phyloP scores from a whole-genome alignment of 345 rosid genomes.

The Hypericum androsaemum region DNA sequence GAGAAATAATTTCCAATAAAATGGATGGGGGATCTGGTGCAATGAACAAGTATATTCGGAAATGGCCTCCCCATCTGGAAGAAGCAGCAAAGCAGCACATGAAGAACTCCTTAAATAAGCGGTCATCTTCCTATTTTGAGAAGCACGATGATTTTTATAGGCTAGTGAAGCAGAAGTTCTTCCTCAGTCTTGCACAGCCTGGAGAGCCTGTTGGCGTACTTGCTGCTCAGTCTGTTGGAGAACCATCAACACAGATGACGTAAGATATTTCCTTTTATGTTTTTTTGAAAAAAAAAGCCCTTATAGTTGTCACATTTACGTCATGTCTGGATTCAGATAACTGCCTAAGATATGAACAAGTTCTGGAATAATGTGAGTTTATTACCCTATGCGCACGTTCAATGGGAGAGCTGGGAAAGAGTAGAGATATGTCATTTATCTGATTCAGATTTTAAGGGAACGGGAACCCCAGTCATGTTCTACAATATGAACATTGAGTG shows the following conservation, averaged over 20 bases:
- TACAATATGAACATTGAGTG: no score
- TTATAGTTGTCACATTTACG: not conserved
- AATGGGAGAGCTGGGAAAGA: no score
- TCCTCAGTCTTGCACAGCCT: slow-evolving; percentile 89
- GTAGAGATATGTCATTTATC: no score
- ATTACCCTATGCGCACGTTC: no score
- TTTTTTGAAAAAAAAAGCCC: not conserved
- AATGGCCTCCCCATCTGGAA: slow-evolving; percentile 54
- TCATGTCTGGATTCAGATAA: not conserved
- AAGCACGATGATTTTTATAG: slow-evolving; percentile 44
- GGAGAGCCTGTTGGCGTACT: slow-evolving; percentile 99
- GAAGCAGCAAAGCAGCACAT: slow-evolving; percentile 52
- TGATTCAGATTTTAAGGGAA: no score
- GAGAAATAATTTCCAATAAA: slow-evolving; percentile 42
- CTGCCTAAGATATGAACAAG: no score
- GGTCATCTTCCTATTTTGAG: slow-evolving; percentile 23
- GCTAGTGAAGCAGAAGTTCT: slow-evolving; percentile 56
- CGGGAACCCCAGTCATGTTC: no score
- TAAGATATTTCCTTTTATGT: slow-evolving; percentile 31
- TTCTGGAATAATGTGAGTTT: no score
- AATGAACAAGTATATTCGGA: slow-evolving; percentile 41
- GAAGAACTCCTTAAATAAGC: slow-evolving; percentile 31
- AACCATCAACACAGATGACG: slow-evolving; percentile 99
- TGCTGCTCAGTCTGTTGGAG: slow-evolving; percentile 98
- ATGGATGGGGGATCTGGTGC: slow-evolving; percentile 29